Conservation (phyloP, 2,329 filamentous ascomycete species). For the Fusarium paranaense region DNA sequence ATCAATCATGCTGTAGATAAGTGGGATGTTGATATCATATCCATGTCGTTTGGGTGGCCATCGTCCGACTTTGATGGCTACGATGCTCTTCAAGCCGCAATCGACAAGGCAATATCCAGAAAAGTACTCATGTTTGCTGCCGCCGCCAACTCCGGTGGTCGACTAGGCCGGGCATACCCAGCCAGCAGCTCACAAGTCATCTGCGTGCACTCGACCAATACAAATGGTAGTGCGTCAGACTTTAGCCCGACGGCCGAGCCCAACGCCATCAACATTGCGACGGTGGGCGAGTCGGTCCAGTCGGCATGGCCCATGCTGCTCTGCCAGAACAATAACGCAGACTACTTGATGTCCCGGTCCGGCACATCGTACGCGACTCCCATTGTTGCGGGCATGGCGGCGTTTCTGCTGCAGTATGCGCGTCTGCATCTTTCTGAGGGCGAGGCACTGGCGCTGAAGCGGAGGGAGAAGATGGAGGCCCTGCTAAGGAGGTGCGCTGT, state of each 20-base stretch:
- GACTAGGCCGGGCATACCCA: conserved; percentile 12
- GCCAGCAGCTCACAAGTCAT: conserved; percentile 13
- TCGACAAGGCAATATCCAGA: neutral
- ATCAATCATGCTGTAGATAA: neutral
- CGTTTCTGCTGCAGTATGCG: conserved; percentile 5
- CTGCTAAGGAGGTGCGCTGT: conserved; percentile 6
- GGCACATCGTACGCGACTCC: conserved; percentile 22
- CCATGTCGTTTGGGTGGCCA: conserved; percentile 14
- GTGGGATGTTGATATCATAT: neutral
- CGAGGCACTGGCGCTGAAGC: neutral
- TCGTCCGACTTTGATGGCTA: conserved; percentile 3
- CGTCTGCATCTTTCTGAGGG: neutral
- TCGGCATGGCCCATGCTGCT: conserved; percentile 18
- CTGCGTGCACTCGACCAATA: conserved; percentile 23
- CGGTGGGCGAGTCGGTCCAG: conserved; percentile 10
- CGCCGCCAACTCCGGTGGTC: conserved; percentile 15
- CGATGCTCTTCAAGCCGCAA: neutral
- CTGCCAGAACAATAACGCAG: neutral
- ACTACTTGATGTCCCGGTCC: neutral
- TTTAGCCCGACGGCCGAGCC: conserved; percentile 19
- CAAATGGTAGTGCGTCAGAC: neutral
- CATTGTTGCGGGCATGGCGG: conserved; percentile 5
- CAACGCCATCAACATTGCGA: conserved; percentile 9
- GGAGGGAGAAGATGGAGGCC: conserved; percentile 8
- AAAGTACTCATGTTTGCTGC: conserved; percentile 15